Percentiles rank a stretch among this genome's conserved stretches.
Conservation (phyloP, 371 early-diverging fungal genomes). For the Smittium culicis region DNA sequence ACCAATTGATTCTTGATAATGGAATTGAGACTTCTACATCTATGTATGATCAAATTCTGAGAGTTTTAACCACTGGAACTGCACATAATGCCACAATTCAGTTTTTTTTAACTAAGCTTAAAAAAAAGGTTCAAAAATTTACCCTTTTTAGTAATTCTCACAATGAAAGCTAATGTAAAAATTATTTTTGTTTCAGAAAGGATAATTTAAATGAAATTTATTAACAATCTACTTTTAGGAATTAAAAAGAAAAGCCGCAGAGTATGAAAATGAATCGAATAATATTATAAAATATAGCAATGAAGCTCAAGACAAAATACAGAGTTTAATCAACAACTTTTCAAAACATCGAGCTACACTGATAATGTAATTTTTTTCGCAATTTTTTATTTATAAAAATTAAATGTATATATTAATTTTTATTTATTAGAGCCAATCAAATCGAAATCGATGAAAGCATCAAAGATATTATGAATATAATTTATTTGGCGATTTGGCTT, state of each 20-base stretch:
- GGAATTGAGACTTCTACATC: background rate
- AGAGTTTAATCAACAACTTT: background rate
- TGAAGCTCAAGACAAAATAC: background rate
- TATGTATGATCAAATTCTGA: background rate
- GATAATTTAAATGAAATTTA: too few species aligned
- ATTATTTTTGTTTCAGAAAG: too few species aligned
- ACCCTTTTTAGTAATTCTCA: background rate
- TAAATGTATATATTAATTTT: too few species aligned
- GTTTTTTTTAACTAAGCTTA: slow-evolving; percentile 1
- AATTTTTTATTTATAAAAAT: slow-evolving; percentile 1
- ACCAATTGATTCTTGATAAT: background rate
- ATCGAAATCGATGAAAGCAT: background rate
- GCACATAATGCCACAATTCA: slow-evolving; percentile 2
- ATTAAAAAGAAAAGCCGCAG: background rate
- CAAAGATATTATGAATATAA: background rate
- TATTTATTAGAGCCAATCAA: background rate
- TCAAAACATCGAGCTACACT: background rate
- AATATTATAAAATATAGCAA: background rate
- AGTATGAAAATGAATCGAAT: background rate
- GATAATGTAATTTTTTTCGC: background rate
- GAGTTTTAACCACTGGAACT: background rate
- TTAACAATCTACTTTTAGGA: background rate
- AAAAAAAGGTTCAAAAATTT: slow-evolving; percentile 2
- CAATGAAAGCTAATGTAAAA: background rate
- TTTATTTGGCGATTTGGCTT: background rate